phyloP scores from a whole-genome alignment of 2,329 filamentous ascomycete genomes.

The Didymella lethalis region DNA sequence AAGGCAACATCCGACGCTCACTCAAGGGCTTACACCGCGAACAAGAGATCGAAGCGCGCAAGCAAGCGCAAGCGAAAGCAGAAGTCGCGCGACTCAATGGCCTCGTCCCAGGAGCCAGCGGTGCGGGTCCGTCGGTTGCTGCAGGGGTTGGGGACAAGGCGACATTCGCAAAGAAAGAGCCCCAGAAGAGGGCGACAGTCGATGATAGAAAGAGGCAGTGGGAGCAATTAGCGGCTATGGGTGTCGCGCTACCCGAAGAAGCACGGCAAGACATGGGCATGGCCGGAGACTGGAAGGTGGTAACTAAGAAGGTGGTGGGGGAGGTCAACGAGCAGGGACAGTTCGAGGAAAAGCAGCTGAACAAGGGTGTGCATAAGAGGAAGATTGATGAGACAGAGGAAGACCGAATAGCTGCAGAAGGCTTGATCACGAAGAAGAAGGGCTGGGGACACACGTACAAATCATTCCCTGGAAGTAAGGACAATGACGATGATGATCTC shows the following conservation, averaged over 20 bases:
- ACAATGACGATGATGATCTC: conserved; percentile 66
- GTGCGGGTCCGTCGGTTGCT: conserved; percentile 44
- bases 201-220: conserved; percentile 83
- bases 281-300: conserved; percentile 84
- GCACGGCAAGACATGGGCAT: conserved; percentile 83
- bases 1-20: conserved; percentile 85
- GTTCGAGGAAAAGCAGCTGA: conserved; percentile 53
- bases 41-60: conserved; percentile 80
- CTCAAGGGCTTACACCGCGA: conserved; percentile 86
- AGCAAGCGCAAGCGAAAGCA: conserved; percentile 80
- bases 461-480: conserved; percentile 54
- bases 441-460: conserved; percentile 58
- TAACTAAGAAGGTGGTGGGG: conserved; percentile 58
- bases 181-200: conserved; percentile 59
- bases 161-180: conserved; percentile 45
- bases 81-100: conserved; percentile 89
- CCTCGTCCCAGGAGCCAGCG: conserved; percentile 63
- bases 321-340: conserved; percentile 57
- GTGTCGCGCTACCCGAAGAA: conserved; percentile 81
- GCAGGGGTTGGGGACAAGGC: conserved; percentile 34
- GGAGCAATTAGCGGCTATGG: conserved; percentile 86
- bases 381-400: conserved; percentile 67
- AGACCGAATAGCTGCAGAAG: conserved; percentile 65
- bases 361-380: conserved; percentile 69
- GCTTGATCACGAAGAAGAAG: conserved; percentile 52